These are phyloP conservation scores for Chlorella sorokiniana DNA, from an alignment of 139 green algal species.

Conservation along the genomic window DNA sequence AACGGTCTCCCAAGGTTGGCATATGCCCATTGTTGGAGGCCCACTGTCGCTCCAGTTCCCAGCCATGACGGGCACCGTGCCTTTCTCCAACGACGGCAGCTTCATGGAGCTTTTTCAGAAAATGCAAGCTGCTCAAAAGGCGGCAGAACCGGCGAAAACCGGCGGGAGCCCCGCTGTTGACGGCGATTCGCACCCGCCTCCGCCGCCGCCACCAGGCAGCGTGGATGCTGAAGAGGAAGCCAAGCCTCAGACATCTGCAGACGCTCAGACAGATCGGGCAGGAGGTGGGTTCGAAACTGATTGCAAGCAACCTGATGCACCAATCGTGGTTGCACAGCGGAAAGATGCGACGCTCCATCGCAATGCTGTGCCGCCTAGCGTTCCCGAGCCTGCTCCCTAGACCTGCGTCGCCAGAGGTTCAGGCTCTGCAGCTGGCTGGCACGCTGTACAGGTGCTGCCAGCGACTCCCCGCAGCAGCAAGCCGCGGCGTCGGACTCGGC, in stretches of 20 bases:
- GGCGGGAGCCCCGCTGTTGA: not conserved
- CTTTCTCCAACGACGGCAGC: slow-evolving; percentile 41
- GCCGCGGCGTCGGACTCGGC: not conserved
- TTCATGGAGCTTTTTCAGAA: slow-evolving; percentile 38
- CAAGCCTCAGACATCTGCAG: not conserved
- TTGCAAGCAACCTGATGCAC: no score
- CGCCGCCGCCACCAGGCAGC: not conserved
- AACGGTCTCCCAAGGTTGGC: no score
- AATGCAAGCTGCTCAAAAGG: not conserved
- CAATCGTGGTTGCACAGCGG: no score
- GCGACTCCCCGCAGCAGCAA: not conserved
- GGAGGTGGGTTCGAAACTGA: not conserved
- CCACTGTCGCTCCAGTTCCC: not conserved
- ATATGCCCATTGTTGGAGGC: no score
- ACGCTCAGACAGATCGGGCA: not conserved
- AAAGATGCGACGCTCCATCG: no score
- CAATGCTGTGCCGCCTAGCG: no score
- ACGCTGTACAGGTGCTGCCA: not conserved
- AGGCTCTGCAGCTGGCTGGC: not conserved
- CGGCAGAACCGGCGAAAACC: not conserved
- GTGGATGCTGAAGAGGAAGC: not conserved
- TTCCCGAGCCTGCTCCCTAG: no score
- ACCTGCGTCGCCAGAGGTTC: not conserved
- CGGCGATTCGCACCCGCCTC: not conserved
- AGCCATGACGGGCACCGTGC: not conserved